phyloP scores from a whole-genome alignment of 768 basidiomycete genomes.

The Boletus rubroflammeus region DNA sequence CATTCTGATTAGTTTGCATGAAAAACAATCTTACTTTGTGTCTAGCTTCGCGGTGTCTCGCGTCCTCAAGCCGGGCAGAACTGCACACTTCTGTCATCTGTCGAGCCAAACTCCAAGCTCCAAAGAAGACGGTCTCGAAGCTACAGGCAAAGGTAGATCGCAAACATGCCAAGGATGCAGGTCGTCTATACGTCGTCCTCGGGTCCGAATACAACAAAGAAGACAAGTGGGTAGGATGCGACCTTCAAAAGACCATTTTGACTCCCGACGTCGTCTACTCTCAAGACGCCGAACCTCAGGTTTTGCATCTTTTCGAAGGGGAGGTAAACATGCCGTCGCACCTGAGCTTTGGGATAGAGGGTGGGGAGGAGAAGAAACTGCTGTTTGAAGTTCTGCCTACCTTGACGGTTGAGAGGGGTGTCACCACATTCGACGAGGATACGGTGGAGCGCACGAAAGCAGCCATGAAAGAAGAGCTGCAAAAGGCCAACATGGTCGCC shows the following conservation, averaged over 20 bases:
- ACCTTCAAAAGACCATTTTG: conserved; percentile 63
- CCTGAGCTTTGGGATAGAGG: conserved; percentile 63
- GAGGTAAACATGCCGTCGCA: conserved; percentile 47
- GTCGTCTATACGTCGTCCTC: conserved; percentile 65
- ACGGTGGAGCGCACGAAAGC: conserved; percentile 20
- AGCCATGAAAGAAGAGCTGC: conserved; percentile 35
- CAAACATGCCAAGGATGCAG: conserved; percentile 35
- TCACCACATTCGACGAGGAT: conserved; percentile 17
- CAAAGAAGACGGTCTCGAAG: conserved; percentile 42
- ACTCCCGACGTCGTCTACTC: conserved; percentile 45
- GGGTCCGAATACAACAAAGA: conserved; percentile 67
- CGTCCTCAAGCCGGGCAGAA: conserved; percentile 38
- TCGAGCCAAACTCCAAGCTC: conserved; percentile 35
- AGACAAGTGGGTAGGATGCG: conserved; percentile 61
- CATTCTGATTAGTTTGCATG: not conserved
- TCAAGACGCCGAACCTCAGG: conserved; percentile 18
- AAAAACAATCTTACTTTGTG: not conserved
- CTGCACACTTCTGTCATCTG: conserved; percentile 50
- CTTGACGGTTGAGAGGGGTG: conserved; percentile 39
- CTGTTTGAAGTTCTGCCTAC: conserved; percentile 68
- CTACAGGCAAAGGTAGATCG: conserved; percentile 43
- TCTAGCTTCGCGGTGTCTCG: conserved; percentile 37
- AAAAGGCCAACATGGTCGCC: conserved; percentile 56
- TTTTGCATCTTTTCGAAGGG: conserved; percentile 33
- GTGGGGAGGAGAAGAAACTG: conserved; percentile 47